Conservation (phyloP, 768 basidiomycete species). For the Auricularia sp. region DNA sequence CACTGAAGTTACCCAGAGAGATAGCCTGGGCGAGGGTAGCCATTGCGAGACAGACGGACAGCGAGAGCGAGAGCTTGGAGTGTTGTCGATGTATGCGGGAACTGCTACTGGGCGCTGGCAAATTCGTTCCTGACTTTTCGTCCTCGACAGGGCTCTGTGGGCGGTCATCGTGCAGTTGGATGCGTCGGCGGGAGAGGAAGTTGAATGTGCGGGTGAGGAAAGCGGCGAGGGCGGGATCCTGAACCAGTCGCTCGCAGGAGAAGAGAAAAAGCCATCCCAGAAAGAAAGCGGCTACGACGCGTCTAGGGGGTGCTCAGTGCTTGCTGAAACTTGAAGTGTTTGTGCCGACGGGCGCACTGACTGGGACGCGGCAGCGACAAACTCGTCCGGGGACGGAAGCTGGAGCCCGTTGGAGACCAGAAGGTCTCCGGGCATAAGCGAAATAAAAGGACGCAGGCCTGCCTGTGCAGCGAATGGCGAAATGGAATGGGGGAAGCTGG, state of each 20-base stretch:
- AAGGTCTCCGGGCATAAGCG: background rate
- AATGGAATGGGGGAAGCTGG: background rate
- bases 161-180: background rate
- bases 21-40: background rate
- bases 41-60: background rate
- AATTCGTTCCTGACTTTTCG: background rate
- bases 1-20: constrained; percentile 1
- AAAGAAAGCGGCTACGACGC: constrained; percentile 4
- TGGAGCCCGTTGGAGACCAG: constrained; percentile 1
- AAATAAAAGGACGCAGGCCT: background rate
- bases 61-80: background rate
- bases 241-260: background rate
- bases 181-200: background rate
- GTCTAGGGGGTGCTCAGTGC: background rate
- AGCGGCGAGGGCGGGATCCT: background rate
- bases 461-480: background rate
- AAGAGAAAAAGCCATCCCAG: constrained; percentile 5
- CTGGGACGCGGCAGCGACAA: constrained; percentile 1
- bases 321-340: background rate
- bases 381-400: constrained; percentile 2
- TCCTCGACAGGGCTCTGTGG: background rate
- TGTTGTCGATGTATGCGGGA: background rate
- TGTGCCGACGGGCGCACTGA: background rate
- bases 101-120: background rate
- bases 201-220: background rate